Conservation (phyloP, 306 rosid species). For the Echinosophora koreensis region DNA sequence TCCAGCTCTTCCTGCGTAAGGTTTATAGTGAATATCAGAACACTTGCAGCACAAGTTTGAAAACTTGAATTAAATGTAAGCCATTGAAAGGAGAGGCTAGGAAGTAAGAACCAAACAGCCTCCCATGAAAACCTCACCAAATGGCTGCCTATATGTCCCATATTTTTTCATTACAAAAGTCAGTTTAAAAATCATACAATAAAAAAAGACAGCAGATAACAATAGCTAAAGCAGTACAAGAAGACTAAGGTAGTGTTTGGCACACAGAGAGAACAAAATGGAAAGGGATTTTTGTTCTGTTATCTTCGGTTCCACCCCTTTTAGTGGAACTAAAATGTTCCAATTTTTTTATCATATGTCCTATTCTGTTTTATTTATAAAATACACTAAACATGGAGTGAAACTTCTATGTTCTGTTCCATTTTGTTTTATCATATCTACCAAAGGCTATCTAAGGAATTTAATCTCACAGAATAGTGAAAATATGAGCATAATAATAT, state of each 20-base stretch:
- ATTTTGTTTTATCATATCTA: too few relatives aligned
- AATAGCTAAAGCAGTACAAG: constrained; percentile 26
- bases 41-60: constrained; percentile 8
- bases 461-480: constrained; percentile 1
- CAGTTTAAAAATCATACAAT: neutral
- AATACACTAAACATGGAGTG: too few relatives aligned
- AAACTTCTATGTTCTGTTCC: too few relatives aligned
- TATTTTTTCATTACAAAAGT: neutral
- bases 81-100: constrained; percentile 35
- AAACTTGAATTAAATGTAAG: constrained; percentile 24
- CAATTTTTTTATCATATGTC: too few relatives aligned
- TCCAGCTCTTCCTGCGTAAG: constrained; percentile 83
- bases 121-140: constrained; percentile 3
- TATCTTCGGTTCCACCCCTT: too few relatives aligned
- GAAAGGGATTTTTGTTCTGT: too few relatives aligned
- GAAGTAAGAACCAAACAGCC: constrained; percentile 41
- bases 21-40: constrained; percentile 12
- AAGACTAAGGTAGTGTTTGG: neutral
- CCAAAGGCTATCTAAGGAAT: neutral
- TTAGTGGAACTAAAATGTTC: too few relatives aligned
- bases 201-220: constrained; percentile 26
- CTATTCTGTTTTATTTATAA: too few relatives aligned
- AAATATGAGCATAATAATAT: constrained; percentile 6
- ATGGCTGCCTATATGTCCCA: constrained; percentile 26
- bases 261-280: too few relatives aligned